These are phyloP conservation scores for Didymella arachidicola DNA, from an alignment of 2,329 filamentous ascomycete genomes.

Conservation along the genomic window DNA sequence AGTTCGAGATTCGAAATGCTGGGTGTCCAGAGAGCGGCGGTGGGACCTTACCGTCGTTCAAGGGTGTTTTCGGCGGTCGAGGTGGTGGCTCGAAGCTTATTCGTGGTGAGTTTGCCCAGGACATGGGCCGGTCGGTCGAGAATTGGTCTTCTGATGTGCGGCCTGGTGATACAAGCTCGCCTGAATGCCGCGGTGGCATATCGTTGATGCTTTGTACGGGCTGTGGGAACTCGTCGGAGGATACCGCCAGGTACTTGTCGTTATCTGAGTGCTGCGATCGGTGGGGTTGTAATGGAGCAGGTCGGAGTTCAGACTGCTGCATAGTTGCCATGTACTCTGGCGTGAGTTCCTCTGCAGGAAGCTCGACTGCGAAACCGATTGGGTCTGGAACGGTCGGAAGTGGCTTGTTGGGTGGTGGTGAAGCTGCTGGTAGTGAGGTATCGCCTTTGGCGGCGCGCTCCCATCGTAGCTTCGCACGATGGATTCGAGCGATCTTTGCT, in stretches of 20 bases:
- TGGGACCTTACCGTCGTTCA: conserved; percentile 37
- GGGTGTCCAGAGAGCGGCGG: conserved; percentile 21
- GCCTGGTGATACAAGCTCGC: conserved; percentile 69
- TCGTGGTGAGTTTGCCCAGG: conserved; percentile 38
- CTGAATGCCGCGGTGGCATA: conserved; percentile 53
- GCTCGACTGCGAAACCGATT: conserved; percentile 62
- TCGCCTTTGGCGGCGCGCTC: conserved; percentile 57
- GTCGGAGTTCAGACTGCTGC: conserved; percentile 43
- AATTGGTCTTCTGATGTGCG: conserved; percentile 47
- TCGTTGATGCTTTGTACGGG: conserved; percentile 48
- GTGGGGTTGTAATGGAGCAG: conserved; percentile 45
- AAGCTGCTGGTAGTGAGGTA: conserved; percentile 35
- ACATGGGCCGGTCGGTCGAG: conserved; percentile 29
- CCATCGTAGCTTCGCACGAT: conserved; percentile 75
- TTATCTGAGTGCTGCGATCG: conserved; percentile 33
- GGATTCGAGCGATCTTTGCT: conserved; percentile 82
- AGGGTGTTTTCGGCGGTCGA: conserved; percentile 52
- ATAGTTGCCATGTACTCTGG: conserved; percentile 44
- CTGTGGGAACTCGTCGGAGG: conserved; percentile 65
- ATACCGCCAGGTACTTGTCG: conserved; percentile 64
- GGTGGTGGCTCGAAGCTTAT: conserved; percentile 48
- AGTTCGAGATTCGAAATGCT: conserved; percentile 10
- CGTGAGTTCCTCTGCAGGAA: conserved; percentile 64
- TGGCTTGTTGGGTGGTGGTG: conserved; percentile 43
- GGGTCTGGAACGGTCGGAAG: conserved; percentile 50